Percentiles rank a stretch among this genome's conserved stretches.
Evolutionary conservation across 495 filamentous ascomycete genomes (phyloP).

Genomic region (Venustampulla echinocandica): DNA sequence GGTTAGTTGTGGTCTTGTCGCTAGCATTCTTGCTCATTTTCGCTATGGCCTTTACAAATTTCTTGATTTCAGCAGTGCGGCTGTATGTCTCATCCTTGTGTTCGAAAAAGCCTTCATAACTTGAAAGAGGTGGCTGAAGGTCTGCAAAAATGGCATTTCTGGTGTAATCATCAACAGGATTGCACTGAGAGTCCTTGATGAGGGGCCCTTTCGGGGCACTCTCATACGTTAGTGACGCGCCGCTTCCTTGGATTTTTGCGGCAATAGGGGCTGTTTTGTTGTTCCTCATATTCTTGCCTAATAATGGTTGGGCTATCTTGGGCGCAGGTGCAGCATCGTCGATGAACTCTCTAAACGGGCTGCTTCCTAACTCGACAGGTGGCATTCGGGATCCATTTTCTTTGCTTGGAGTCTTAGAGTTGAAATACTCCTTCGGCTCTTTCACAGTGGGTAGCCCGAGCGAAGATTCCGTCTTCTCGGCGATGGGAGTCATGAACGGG

Average conservation of each 20-base stretch:
- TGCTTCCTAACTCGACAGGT: conserved; percentile 48
- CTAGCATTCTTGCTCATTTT: conserved; percentile 53
- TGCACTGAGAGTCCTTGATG: conserved; percentile 76
- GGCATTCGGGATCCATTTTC: conserved; percentile 32
- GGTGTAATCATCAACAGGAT: conserved; percentile 70
- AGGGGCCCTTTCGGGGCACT: conserved; percentile 47
- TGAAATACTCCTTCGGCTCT: conserved; percentile 48
- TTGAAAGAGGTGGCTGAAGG: conserved; percentile 58
- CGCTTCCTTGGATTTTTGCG: conserved; percentile 14
- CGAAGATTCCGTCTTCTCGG: conserved; percentile 86
- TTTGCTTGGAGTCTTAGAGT: conserved; percentile 67
- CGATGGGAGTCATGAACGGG: conserved; percentile 98
- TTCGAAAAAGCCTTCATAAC: conserved; percentile 71
- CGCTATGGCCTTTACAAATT: conserved; percentile 57
- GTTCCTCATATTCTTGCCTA: conserved; percentile 28
- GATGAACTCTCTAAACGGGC: conserved; percentile 56
- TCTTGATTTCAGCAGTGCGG: conserved; percentile 64
- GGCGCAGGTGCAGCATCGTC: conserved; percentile 29
- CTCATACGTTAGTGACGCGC: conserved; percentile 14
- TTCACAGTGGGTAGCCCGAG: conserved; percentile 49
- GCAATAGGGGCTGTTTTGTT: conserved; percentile 21
- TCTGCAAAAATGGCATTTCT: conserved; percentile 65
- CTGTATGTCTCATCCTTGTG: conserved; percentile 49
- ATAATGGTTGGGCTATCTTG: conserved; percentile 40
- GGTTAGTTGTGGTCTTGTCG: conserved; percentile 49